Evolutionary conservation across 2,329 filamentous ascomycete genomes (phyloP).

Genomic region (Lecanicillium sp.): DNA sequence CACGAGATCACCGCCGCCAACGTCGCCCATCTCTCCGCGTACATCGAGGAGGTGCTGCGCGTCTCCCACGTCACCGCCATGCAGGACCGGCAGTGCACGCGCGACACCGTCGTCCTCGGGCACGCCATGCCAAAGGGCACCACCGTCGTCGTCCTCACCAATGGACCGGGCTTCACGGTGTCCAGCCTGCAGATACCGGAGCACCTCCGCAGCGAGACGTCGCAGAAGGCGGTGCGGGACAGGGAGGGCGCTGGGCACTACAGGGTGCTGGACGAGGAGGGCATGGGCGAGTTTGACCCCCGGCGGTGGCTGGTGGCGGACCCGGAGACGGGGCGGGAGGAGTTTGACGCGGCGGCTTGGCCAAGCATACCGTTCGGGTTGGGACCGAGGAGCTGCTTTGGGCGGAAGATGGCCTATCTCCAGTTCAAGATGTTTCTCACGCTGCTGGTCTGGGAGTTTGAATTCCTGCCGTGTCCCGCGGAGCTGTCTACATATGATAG

Average conservation of each 20-base stretch:
- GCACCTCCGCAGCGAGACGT: neutral
- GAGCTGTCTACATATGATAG: slow-evolving; percentile 6
- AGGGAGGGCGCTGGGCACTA: slow-evolving; percentile 8
- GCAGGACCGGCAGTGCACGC: slow-evolving; percentile 20
- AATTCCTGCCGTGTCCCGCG: neutral
- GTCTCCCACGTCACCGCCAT: slow-evolving; percentile 20
- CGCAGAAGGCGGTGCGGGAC: neutral
- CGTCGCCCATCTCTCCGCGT: slow-evolving; percentile 27
- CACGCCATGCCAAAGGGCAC: slow-evolving; percentile 24
- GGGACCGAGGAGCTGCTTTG: slow-evolving; percentile 10
- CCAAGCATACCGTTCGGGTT: slow-evolving; percentile 5
- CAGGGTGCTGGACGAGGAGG: neutral
- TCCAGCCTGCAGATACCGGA: slow-evolving; percentile 5
- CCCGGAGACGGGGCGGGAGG: neutral
- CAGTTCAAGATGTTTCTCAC: slow-evolving; percentile 10
- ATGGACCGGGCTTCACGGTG: slow-evolving; percentile 19
- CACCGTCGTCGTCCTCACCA: slow-evolving; percentile 18
- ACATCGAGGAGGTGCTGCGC: slow-evolving; percentile 28
- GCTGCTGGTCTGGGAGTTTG: slow-evolving; percentile 12
- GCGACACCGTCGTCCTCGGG: slow-evolving; percentile 25
- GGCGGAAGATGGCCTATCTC: slow-evolving; percentile 5
- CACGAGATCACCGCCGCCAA: slow-evolving; percentile 20
- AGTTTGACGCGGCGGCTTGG: slow-evolving; percentile 6
- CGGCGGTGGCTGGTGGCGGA: slow-evolving; percentile 13
- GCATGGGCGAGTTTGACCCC: slow-evolving; percentile 14